These are phyloP conservation scores for Penicillium fimorum DNA, from an alignment of 495 filamentous ascomycete genomes.

Conservation along the genomic window DNA sequence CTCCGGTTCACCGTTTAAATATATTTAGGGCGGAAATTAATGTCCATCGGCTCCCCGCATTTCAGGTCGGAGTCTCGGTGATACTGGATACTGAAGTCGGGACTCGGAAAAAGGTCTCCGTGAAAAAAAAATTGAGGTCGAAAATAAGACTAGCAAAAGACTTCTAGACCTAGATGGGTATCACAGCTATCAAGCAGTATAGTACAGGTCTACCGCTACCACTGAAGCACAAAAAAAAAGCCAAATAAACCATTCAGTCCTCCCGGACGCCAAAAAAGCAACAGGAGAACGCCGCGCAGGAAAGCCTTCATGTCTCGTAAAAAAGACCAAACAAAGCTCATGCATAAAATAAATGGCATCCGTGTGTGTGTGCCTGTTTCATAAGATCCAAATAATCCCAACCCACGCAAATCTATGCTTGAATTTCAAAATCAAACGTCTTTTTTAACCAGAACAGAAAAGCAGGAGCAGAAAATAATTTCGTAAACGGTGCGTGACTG, in stretches of 20 bases:
- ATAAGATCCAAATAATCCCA: slow-evolving; percentile 7
- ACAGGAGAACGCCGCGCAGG: slow-evolving; percentile 3
- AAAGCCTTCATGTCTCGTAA: neutral
- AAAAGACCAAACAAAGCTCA: neutral
- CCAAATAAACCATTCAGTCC: neutral
- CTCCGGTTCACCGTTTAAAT: slow-evolving; percentile 8
- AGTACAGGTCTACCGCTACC: slow-evolving; percentile 31
- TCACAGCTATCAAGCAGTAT: slow-evolving; percentile 34
- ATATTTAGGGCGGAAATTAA: slow-evolving; percentile 19
- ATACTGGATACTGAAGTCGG: neutral
- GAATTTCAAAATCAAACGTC: slow-evolving; percentile 6
- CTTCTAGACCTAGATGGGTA: slow-evolving; percentile 30
- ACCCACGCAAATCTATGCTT: slow-evolving; percentile 16
- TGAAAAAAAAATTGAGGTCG: neutral
- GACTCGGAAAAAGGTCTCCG: slow-evolving; percentile 20
- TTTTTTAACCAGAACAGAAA: slow-evolving; percentile 2
- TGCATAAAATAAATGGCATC: slow-evolving; percentile 7
- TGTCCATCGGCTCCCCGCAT: slow-evolving; percentile 24
- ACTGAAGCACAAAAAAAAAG: slow-evolving; percentile 16
- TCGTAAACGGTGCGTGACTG: slow-evolving; percentile 18
- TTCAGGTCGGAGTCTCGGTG: neutral
- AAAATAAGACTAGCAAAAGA: slow-evolving; percentile 6
- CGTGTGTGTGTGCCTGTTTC: neutral
- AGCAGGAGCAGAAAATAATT: slow-evolving; percentile 14
- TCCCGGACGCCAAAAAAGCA: slow-evolving; percentile 3